Base-by-base conservation (phyloP, 1,139 yeast genomes). In the Pichia sp. region DNA sequence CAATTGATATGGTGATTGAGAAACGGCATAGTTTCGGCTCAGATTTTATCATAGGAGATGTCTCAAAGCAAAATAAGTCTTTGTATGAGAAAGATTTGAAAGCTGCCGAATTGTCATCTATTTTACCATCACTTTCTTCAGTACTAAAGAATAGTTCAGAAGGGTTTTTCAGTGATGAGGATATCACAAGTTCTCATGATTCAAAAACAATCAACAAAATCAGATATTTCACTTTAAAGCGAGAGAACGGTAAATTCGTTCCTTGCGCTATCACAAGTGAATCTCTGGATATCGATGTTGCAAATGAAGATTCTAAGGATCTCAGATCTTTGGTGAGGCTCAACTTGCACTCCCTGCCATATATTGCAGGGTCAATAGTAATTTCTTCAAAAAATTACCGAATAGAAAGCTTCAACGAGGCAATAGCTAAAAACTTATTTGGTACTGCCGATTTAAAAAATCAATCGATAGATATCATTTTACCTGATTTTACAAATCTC, bases 291-390 rank as follows among this genome's bases (percentile, higher is more conserved):
- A 54, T 57, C 10, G 52, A 56, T 16, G 57, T 54, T n/a, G 82
- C 83, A 54, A 46, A 50, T 15, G 56, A 54, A 1, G 73, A 74
- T 16, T 70, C 71, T 43, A 72, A 74, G 26, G 50, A 79, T 69
- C 54, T 55, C 4, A 62, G 48, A 16, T 57, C 67, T 0, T 51
- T 56, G 29, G 59, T 82, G 32, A 77, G 82, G 60, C 66, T 86
- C 52, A 84, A 85, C 59, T 77, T 87, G 34, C 93, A 86, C 62
- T 78, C 93, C 2, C 69, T 89, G 59, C 97, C 96, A 0, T 88
- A 89, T 67, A 88, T 90, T 64, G 95, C 96, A 0, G 97, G 97
- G 38, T 81, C 88, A 26, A 83, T 90, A 63, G 84, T 90, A 13
- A 73, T 90, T n/a, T 79, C 84, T 52, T 73, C 82, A 5, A 61